Evolutionary conservation across 2,329 filamentous ascomycete species (phyloP).

Genomic region (Neopestalotiopsis clavispora): DNA sequence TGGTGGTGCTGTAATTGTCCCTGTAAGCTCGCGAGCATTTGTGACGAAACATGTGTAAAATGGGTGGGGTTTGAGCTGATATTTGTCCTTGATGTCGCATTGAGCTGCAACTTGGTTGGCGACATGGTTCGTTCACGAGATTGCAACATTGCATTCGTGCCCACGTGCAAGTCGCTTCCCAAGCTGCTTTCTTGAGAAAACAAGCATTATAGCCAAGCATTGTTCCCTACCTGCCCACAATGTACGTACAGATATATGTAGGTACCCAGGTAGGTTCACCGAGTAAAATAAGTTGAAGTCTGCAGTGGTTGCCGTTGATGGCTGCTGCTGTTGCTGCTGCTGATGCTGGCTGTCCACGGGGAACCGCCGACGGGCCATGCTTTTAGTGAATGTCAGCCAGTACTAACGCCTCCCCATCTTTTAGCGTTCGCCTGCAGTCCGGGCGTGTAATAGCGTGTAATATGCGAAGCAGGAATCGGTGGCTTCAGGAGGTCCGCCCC

Average conservation of each 20-base stretch:
- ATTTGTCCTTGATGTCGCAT: background rate
- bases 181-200: no score
- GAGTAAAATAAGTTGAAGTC: no score
- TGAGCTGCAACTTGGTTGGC: background rate
- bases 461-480: constrained; percentile 10
- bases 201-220: no score
- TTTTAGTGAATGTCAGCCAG: background rate
- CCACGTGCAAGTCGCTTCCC: no score
- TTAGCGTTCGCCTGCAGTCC: background rate
- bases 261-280: no score
- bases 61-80: background rate
- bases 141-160: no score
- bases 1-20: background rate
- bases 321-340: no score
- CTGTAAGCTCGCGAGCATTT: background rate
- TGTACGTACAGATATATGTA: no score
- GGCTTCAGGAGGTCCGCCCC: background rate
- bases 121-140: background rate
- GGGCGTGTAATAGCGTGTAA: constrained; percentile 2
- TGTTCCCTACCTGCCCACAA: no score
- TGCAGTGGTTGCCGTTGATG: no score
- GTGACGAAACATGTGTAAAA: background rate
- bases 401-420: background rate
- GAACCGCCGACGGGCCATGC: background rate
- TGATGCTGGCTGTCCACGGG: no score